Conservation (phyloP, 495 filamentous ascomycete genomes). For the Letharia lupina region DNA sequence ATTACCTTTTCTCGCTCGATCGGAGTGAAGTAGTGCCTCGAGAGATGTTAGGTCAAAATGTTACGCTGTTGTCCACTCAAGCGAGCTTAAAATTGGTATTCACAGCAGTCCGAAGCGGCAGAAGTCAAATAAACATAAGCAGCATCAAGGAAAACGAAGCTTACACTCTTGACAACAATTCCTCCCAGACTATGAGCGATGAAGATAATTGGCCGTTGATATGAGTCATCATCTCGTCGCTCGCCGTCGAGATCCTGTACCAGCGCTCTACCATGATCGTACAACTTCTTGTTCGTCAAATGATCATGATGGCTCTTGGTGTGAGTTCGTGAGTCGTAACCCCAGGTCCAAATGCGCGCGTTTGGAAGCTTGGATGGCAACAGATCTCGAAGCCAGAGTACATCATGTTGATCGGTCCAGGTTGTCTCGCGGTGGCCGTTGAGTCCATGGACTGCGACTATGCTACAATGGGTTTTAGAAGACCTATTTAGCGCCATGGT, state of each 20-base stretch:
- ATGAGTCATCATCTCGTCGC: conserved; percentile 13
- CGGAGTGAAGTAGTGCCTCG: conserved; percentile 24
- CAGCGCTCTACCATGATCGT: conserved; percentile 28
- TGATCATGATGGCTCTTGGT: conserved; percentile 13
- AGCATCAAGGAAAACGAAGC: not conserved
- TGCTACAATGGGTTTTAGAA: conserved; percentile 8
- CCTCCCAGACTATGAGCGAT: conserved; percentile 33
- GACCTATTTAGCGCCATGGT: too few relatives aligned
- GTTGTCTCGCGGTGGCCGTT: conserved; percentile 28
- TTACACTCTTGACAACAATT: conserved; percentile 30
- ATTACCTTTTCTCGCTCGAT: conserved; percentile 9
- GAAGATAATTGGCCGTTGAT: conserved; percentile 31
- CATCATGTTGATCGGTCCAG: conserved; percentile 35
- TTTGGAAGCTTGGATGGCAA: conserved; percentile 38
- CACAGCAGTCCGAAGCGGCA: not conserved
- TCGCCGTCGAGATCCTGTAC: conserved; percentile 27
- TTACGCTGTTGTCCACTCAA: too few relatives aligned
- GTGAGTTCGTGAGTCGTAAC: conserved; percentile 38
- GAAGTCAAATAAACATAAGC: not conserved
- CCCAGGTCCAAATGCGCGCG: conserved; percentile 42
- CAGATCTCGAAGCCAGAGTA: conserved; percentile 43
- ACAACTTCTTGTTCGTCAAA: conserved; percentile 26
- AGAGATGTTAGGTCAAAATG: not conserved
- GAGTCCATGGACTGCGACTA: conserved; percentile 30
- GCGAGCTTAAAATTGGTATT: too few relatives aligned